Percentiles rank a stretch among this genome's conserved stretches.
Conservation (phyloP, 108 stramenopile species). For the Pelagomonas calceolata region DNA sequence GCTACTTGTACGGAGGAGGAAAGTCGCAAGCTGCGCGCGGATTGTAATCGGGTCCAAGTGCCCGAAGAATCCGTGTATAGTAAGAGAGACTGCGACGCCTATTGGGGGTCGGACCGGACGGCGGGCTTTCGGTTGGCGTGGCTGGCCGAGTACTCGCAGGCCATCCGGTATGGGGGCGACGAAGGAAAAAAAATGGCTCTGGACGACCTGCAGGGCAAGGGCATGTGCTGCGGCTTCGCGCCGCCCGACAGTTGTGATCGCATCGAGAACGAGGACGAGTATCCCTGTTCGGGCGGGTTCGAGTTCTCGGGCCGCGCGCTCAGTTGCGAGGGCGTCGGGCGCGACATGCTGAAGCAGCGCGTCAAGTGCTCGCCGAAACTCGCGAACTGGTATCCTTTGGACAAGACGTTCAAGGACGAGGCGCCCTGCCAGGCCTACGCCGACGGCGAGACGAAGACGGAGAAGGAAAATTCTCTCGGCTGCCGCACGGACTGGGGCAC, state of each 20-base stretch:
- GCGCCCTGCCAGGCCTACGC: not conserved
- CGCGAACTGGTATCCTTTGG: not conserved
- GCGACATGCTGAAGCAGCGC: not conserved
- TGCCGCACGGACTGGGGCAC: not conserved
- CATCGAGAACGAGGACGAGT: not conserved
- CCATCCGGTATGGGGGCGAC: not conserved
- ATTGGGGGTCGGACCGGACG: not conserved
- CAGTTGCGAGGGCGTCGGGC: too few species aligned
- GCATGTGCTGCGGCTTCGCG: not conserved
- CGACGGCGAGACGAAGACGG: not conserved
- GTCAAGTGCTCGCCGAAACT: not conserved
- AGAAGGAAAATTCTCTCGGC: not conserved
- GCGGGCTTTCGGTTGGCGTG: not conserved
- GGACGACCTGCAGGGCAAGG: not conserved
- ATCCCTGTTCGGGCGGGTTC: not conserved
- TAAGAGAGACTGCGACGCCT: not conserved
- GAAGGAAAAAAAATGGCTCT: not conserved
- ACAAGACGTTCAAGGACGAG: too few species aligned
- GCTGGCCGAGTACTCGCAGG: not conserved
- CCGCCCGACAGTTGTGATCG: not conserved
- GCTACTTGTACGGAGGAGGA: too few species aligned
- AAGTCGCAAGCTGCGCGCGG: not conserved
- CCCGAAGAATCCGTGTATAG: not conserved
- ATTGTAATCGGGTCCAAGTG: not conserved
- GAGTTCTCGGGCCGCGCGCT: not conserved